Evolutionary conservation across 306 rosid genomes (phyloP), one percentile per base, ranked within the genome.

Genomic region (Vigna radiata): DNA sequence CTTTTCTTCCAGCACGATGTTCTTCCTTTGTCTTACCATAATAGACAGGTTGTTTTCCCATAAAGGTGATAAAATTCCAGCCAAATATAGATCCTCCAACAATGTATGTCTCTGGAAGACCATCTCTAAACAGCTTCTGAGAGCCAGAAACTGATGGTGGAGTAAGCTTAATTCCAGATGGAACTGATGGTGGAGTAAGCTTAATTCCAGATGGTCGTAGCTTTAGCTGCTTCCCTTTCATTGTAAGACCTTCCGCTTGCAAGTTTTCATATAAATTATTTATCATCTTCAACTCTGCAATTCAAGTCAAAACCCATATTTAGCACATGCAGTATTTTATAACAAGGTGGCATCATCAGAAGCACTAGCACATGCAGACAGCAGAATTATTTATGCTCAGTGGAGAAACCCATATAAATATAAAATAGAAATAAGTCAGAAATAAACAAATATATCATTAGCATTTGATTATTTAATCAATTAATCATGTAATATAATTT

Each of bases 81-180:
- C 97, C 98, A 18, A 91, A 89, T 52, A 93, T 97, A 12, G 98
- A 94, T 68, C 96, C 98, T 31, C 98, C 98, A 70, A 94, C 91
- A 27, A 90, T 59, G 60, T 87, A 89, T 55, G 90, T 67, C 65
- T 89, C 93, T 0, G 44, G 63, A 27, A 62, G 89, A 54, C 86
- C 77, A 54, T 83, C 90, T 72, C 86, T 89, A 13, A 47, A 72
- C 23, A 4, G 80, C 85, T 86, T 88, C 79, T 87, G 87, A 12
- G 55, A 29, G n/a, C 60, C 78, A 15, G 63, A 3, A 63, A 76
- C 75, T 25, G 27, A 25, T 17, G 65, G 68, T 5, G 67, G 54
- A 37, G 3, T 2, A 25, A 25, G 27, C 27, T 25, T 25, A 25
- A 25, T 25, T 25, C 60, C 78, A 15, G 63, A 3, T 21, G 21